These are phyloP conservation scores for Lindgomyces ingoldianus DNA, from an alignment of 495 filamentous ascomycete species.

Conservation along the genomic window DNA sequence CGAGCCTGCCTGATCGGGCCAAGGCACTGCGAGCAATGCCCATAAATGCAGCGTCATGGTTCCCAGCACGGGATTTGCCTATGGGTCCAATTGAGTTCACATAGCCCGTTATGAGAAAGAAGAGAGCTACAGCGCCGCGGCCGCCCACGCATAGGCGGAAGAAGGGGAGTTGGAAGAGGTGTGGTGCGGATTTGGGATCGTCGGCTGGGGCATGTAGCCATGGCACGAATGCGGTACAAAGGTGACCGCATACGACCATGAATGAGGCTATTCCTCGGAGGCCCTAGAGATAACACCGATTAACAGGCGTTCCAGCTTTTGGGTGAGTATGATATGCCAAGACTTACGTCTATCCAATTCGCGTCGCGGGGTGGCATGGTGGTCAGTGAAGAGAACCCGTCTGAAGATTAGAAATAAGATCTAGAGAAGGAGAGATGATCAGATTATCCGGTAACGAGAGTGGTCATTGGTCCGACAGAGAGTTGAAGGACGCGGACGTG, in stretches of 20 bases:
- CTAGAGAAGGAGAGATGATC: neutral
- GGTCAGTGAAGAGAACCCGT: neutral
- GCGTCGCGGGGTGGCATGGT: slow-evolving; percentile 37
- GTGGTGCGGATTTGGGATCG: slow-evolving; percentile 26
- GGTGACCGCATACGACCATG: slow-evolving; percentile 38
- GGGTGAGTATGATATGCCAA: too few species aligned
- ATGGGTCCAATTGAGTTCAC: slow-evolving; percentile 41
- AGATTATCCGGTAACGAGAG: neutral
- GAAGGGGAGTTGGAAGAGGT: slow-evolving; percentile 39
- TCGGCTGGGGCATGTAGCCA: slow-evolving; percentile 35
- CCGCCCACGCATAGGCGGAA: slow-evolving; percentile 39
- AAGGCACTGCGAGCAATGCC: slow-evolving; percentile 35
- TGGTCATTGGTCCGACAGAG: slow-evolving; percentile 1
- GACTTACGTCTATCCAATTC: slow-evolving; percentile 39
- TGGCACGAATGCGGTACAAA: slow-evolving; percentile 38
- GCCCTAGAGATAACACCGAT: slow-evolving; percentile 33
- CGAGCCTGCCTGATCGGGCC: slow-evolving; percentile 35
- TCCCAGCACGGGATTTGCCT: slow-evolving; percentile 33
- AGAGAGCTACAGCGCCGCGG: slow-evolving; percentile 37
- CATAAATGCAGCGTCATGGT: slow-evolving; percentile 36
- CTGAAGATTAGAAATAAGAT: neutral
- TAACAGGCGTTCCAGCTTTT: too few species aligned
- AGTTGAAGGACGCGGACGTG: neutral
- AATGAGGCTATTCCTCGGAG: slow-evolving; percentile 39
- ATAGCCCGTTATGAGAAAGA: slow-evolving; percentile 43